Base-by-base conservation (phyloP, 2,329 filamentous ascomycete species). In the Aspergillus pseudonomiae region DNA sequence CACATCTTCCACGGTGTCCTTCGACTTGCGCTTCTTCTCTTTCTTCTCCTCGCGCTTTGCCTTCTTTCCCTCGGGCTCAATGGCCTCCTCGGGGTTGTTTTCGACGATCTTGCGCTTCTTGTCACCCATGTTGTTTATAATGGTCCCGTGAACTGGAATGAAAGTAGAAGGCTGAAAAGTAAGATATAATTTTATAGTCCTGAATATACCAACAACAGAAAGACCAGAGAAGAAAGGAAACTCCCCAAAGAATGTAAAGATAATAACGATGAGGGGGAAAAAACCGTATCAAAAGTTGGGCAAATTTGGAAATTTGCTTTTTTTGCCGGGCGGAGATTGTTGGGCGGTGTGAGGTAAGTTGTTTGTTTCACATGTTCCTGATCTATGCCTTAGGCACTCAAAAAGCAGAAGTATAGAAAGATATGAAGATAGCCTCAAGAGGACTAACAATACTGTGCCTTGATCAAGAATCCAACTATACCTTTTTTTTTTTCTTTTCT, bases 71-170 rank as follows among this genome's bases (percentile, higher is more conserved):
- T 75, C 68, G 2, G 73, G 70, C 63, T 70, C 66, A 58, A 70
- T 65, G 9, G 65, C 68, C 57, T 75, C 74, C 26, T 65, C 67
- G 43, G 63, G 56, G 63, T 69, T 68, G 60, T 72, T 69, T 62
- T 76, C 70, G n/a, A 69, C 68, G 67, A 76, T 74, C 71, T 79
- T 79, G 72, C 77, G 77, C 70, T 78, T 77, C 64, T 74, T 78
- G 64, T 77, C 75, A 58, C 73, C 70, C 75, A 78, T 78, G 69
- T 61, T 72, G 59, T 57, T 53, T 2, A 53, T 12, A 10, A 7
- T 32, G 36, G n/a, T 56, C 24, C 11, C 24, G 59, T 11, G 28
- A 32, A 39, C 34, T 30, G 21, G 6, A 30, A 16, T 26, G 24
- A n/a, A 41, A 41, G 9, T n/a, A 9, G 19, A n/a, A 26, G n/a